These are phyloP conservation scores for Aspergillus novoparasiticus DNA, from an alignment of 2,329 filamentous ascomycete genomes.

Conservation along the genomic window DNA sequence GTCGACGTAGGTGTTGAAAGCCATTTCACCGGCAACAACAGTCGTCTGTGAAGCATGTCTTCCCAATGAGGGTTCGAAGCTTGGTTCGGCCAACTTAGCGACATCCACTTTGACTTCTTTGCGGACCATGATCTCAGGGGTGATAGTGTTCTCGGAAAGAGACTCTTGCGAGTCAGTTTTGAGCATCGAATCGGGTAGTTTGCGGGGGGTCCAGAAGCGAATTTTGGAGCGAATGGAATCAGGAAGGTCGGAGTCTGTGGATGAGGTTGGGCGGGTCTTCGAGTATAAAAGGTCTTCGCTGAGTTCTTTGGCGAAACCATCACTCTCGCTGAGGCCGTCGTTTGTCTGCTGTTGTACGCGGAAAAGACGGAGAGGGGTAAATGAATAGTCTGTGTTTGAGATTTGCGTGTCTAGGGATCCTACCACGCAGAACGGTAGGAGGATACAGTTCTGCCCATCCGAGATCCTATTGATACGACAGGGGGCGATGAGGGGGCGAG, in stretches of 20 bases:
- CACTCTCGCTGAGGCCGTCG: slow-evolving; percentile 56
- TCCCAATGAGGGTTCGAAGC: slow-evolving; percentile 18
- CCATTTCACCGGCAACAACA: slow-evolving; percentile 29
- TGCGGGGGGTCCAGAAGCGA: slow-evolving; percentile 26
- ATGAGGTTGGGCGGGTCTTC: slow-evolving; percentile 28
- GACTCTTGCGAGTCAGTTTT: slow-evolving; percentile 23
- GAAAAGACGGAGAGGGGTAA: slow-evolving; percentile 67
- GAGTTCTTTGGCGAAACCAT: slow-evolving; percentile 62
- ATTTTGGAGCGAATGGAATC: slow-evolving; percentile 24
- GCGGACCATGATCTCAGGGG: slow-evolving; percentile 64
- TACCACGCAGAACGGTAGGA: slow-evolving; percentile 61
- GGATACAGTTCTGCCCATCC: slow-evolving; percentile 46
- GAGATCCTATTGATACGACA: slow-evolving; percentile 29
- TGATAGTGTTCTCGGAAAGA: slow-evolving; percentile 25
- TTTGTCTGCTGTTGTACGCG: slow-evolving; percentile 66
- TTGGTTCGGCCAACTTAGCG: slow-evolving; percentile 27
- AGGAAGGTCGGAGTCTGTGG: slow-evolving; percentile 26
- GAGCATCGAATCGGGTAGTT: neutral
- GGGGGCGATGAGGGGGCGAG: slow-evolving; percentile 39
- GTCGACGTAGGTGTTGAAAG: slow-evolving; percentile 49
- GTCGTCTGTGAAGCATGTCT: slow-evolving; percentile 26
- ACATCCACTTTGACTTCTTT: slow-evolving; percentile 63
- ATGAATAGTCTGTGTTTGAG: slow-evolving; percentile 56
- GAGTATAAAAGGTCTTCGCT: slow-evolving; percentile 62
- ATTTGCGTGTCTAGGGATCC: slow-evolving; percentile 62